A percentile compares a stretch with the other conserved stretches of the same genome.
Evolutionary conservation across 73 alveolate genomes (phyloP).

Genomic region (Paramecium bursaria): DNA sequence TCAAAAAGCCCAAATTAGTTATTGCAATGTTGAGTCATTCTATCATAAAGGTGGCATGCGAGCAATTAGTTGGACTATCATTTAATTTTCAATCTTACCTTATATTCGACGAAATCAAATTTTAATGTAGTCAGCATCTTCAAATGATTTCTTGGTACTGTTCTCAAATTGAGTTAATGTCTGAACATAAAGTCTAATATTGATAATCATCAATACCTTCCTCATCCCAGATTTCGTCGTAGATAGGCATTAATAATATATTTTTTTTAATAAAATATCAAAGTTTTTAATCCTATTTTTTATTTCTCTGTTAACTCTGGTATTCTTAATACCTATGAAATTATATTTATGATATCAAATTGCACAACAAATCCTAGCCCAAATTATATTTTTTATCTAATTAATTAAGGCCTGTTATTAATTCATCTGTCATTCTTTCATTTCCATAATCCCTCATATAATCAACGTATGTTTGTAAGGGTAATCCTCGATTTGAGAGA

Average conservation of each 20-base stretch:
- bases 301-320: too few relatives aligned
- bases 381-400: too few relatives aligned
- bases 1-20: conserved; percentile 69
- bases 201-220: conserved; percentile 7
- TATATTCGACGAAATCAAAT: conserved; percentile 71
- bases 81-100: conserved; percentile 31
- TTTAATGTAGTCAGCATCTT: conserved; percentile 60
- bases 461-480: too few relatives aligned
- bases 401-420: too few relatives aligned
- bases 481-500: too few relatives aligned
- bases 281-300: too few relatives aligned
- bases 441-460: too few relatives aligned
- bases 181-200: conserved; percentile 56
- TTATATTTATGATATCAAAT: too few relatives aligned
- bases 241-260: conserved; percentile 34
- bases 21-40: conserved; percentile 71
- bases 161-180: conserved; percentile 57
- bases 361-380: too few relatives aligned
- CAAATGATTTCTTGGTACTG: conserved; percentile 65
- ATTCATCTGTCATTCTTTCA: too few relatives aligned
- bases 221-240: conserved; percentile 55
- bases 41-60: conserved; percentile 69
- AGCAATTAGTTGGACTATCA: conserved; percentile 63
- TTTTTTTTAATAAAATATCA: background rate
- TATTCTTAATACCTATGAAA: too few relatives aligned